These are phyloP conservation scores for Fusarium odoratissimum DNA, from an alignment of 2,329 filamentous ascomycete genomes.

Conservation along the genomic window DNA sequence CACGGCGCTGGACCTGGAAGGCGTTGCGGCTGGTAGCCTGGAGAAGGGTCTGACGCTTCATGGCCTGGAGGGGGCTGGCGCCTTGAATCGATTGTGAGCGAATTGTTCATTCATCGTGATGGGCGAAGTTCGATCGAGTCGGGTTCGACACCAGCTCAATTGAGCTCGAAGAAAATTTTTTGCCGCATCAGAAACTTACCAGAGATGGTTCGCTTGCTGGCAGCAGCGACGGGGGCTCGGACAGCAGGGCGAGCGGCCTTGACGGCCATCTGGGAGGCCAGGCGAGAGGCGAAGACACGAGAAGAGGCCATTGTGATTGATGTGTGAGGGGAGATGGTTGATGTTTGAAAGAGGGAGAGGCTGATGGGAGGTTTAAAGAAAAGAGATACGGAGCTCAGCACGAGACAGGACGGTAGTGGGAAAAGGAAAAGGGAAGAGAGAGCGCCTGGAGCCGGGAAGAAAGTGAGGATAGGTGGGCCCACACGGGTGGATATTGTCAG, in stretches of 20 bases:
- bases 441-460: conserved; percentile 52
- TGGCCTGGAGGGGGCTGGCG: conserved; percentile 75
- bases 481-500: conserved; percentile 48
- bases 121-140: conserved; percentile 48
- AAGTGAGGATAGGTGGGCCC: conserved; percentile 52
- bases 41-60: conserved; percentile 80
- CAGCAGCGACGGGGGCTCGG: conserved; percentile 71
- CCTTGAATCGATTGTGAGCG: conserved; percentile 54
- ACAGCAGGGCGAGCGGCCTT: conserved; percentile 83
- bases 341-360: conserved; percentile 44
- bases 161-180: conserved; percentile 48
- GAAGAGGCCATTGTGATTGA: conserved; percentile 82
- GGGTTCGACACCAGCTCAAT: conserved; percentile 43
- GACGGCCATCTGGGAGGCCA: conserved; percentile 80
- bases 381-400: conserved; percentile 50
- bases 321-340: conserved; percentile 53
- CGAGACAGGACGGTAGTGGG: conserved; percentile 51
- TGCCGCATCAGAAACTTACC: conserved; percentile 65
- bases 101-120: conserved; percentile 45
- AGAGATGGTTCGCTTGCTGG: conserved; percentile 81
- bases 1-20: conserved; percentile 74
- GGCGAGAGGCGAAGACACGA: conserved; percentile 81
- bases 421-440: conserved; percentile 57
- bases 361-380: conserved; percentile 50
- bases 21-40: conserved; percentile 74